These are phyloP conservation scores for Candida wancherniae DNA, from an alignment of 805 yeast species.

Conservation along the genomic window DNA sequence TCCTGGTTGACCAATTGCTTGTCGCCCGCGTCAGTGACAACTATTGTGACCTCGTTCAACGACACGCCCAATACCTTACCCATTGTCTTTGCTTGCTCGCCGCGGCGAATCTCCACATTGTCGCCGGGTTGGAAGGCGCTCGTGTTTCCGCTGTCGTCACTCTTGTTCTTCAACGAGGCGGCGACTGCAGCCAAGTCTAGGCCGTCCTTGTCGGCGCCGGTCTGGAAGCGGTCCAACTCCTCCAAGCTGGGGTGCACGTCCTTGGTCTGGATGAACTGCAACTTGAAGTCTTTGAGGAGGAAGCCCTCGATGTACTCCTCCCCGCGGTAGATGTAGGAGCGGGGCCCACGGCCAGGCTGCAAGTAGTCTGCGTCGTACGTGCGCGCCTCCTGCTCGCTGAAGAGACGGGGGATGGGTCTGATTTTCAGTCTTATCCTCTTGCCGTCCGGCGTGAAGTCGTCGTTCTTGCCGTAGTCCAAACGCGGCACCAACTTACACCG, in stretches of 20 bases:
- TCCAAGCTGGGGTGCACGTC: slow-evolving; percentile 82
- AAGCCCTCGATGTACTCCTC: slow-evolving; percentile 91
- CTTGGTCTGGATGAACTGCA: slow-evolving; percentile 75
- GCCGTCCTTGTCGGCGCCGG: slow-evolving; percentile 73
- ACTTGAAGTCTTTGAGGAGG: slow-evolving; percentile 77
- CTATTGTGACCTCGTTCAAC: slow-evolving; percentile 48
- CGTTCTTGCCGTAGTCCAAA: slow-evolving; percentile 77
- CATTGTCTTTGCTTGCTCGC: slow-evolving; percentile 87
- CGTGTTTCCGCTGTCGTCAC: slow-evolving; percentile 23
- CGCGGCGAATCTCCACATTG: slow-evolving; percentile 82
- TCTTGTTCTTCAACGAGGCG: slow-evolving; percentile 64
- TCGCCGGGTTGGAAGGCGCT: slow-evolving; percentile 84
- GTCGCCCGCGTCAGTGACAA: slow-evolving; percentile 53
- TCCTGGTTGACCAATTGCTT: slow-evolving; percentile 48
- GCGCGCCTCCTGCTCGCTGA: slow-evolving; percentile 84
- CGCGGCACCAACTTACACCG: slow-evolving; percentile 90
- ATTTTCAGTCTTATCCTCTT: slow-evolving; percentile 47
- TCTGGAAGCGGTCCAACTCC: slow-evolving; percentile 77
- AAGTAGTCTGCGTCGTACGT: slow-evolving; percentile 74
- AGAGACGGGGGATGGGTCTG: slow-evolving; percentile 81
- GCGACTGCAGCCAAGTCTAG: slow-evolving; percentile 84
- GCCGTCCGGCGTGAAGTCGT: slow-evolving; percentile 47
- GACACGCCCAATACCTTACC: slow-evolving; percentile 74
- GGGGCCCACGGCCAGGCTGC: slow-evolving; percentile 57
- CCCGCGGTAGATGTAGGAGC: slow-evolving; percentile 66